phyloP scores from a whole-genome alignment of 495 filamentous ascomycete species.

The Penicillium fimorum region DNA sequence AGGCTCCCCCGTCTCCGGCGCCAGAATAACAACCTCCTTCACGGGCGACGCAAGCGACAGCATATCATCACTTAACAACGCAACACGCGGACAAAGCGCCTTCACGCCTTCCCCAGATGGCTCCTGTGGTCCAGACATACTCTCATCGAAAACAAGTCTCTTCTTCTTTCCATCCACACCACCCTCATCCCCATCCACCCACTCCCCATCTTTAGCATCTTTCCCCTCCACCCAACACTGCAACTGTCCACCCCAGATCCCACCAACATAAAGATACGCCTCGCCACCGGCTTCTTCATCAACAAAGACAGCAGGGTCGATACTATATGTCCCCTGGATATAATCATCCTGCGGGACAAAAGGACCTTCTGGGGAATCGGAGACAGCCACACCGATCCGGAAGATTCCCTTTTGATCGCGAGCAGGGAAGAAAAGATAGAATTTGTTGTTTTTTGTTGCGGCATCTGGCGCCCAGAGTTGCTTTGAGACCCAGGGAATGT shows the following conservation, averaged over 20 bases:
- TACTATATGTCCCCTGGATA: conserved; percentile 44
- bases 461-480: conserved; percentile 52
- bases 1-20: conserved; percentile 53
- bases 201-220: not conserved
- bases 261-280: conserved; percentile 53
- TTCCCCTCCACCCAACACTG: conserved; percentile 45
- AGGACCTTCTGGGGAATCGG: conserved; percentile 45
- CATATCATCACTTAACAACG: conserved; percentile 63
- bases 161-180: conserved; percentile 14
- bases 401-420: conserved; percentile 53
- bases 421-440: conserved; percentile 51
- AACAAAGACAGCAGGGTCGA: conserved; percentile 51
- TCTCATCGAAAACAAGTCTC: conserved; percentile 44
- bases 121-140: conserved; percentile 50
- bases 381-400: conserved; percentile 56
- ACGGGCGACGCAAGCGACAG: conserved; percentile 50
- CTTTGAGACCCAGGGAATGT: conserved; percentile 48
- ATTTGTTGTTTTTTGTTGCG: conserved; percentile 45
- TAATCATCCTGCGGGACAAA: conserved; percentile 40
- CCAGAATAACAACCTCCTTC: conserved; percentile 54
- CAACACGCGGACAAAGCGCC: conserved; percentile 60
- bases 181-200: not conserved
- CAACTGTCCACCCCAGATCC: conserved; percentile 71
- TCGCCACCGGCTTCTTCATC: conserved; percentile 41
- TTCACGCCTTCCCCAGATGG: conserved; percentile 44